A percentile compares a stretch with the other conserved stretches of the same genome.
Conservation (phyloP, 208 protist genomes). For the Trichomonas tenax region DNA sequence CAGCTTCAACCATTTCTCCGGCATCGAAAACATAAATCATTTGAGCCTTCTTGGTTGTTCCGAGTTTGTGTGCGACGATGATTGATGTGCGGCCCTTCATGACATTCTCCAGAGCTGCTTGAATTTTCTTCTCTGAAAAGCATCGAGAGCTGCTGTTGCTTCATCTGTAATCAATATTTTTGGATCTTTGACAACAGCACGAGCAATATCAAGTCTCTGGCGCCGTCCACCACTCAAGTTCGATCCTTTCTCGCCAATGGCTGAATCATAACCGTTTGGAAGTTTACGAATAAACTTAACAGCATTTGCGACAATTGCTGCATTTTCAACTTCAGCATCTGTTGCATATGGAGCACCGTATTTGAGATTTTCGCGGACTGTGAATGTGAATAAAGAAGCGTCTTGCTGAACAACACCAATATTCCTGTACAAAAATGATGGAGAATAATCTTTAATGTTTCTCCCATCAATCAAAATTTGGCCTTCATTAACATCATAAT, state of each 20-base stretch:
- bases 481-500: not conserved
- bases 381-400: not conserved
- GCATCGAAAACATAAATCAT: not conserved
- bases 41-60: not conserved
- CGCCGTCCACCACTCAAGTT: not conserved
- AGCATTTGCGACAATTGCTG: not conserved
- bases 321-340: not conserved
- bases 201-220: not conserved
- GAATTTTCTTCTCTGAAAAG: not conserved
- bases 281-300: not conserved
- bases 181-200: not conserved
- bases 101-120: not conserved
- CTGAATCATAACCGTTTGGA: not conserved
- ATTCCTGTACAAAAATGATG: not conserved
- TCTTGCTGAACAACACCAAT: conserved; percentile 9
- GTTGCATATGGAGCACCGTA: not conserved
- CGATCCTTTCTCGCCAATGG: not conserved
- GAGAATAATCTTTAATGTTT: not conserved
- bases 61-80: not conserved
- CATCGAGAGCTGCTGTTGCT: not conserved
- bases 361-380: not conserved
- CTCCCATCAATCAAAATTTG: not conserved
- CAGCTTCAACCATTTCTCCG: not conserved
- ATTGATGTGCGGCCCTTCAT: not conserved
- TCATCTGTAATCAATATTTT: not conserved